Conservation (phyloP, 148 eudicot genomes). For the Euryodendron excelsum region DNA sequence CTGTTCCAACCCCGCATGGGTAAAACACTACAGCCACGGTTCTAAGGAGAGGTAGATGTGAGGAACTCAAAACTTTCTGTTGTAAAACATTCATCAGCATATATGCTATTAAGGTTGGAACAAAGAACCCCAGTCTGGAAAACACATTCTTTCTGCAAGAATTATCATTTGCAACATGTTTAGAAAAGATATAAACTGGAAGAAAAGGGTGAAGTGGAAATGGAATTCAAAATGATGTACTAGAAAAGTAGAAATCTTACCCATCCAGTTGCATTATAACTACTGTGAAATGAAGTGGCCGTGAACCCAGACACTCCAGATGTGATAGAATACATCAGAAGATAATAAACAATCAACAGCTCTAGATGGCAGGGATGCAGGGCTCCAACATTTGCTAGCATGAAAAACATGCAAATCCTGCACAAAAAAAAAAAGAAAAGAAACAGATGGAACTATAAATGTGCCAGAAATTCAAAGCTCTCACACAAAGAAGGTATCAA, state of each 20-base stretch:
- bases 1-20: background rate
- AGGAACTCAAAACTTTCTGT: no score
- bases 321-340: background rate
- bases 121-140: background rate
- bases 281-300: background rate
- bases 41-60: no score
- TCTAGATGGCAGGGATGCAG: background rate
- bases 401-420: background rate
- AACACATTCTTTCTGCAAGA: background rate
- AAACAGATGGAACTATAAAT: no score
- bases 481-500: no score
- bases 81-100: background rate
- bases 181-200: background rate
- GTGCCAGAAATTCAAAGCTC: no score
- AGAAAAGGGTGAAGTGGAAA: no score
- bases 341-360: background rate
- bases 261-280: background rate
- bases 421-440: background rate
- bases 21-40: background rate
- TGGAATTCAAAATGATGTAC: no score
- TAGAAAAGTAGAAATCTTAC: background rate
- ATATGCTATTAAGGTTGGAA: background rate
- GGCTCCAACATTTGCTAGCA: background rate
- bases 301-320: background rate
- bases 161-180: background rate